Evolutionary conservation across 1,139 yeast species (phyloP).

Genomic region (Zygoascus meyerae): DNA sequence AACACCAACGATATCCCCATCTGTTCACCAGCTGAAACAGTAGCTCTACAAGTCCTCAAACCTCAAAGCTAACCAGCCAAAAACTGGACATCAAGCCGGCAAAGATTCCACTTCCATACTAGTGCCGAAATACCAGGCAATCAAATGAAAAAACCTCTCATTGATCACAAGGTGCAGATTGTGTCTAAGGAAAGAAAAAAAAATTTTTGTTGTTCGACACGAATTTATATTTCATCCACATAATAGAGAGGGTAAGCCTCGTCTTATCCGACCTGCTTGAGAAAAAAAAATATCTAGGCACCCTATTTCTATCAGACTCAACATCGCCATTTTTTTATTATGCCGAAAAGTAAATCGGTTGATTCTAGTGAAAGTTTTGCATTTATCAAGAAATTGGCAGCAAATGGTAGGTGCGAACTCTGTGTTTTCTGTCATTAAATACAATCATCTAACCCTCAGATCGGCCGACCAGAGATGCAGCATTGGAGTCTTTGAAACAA

Average conservation of each 20-base stretch:
- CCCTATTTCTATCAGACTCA: not conserved
- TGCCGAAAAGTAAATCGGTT: slow-evolving; percentile 5
- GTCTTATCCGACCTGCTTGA: not conserved
- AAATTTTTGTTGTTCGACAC: not conserved
- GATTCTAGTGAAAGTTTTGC: slow-evolving; percentile 25
- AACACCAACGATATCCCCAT: slow-evolving; percentile 3
- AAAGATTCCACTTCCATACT: slow-evolving; percentile 28
- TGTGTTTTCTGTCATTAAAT: not conserved
- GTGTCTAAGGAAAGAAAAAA: slow-evolving; percentile 13
- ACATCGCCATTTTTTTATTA: not conserved
- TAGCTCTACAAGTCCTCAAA: slow-evolving; percentile 2
- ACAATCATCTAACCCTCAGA: slow-evolving; percentile 30
- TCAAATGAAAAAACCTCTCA: slow-evolving; percentile 20
- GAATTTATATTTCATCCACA: not conserved
- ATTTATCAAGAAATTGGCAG: slow-evolving; percentile 77
- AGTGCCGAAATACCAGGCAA: slow-evolving; percentile 25
- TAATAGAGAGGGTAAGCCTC: not conserved
- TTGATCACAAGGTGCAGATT: slow-evolving; percentile 22
- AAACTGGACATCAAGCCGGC: slow-evolving; percentile 8
- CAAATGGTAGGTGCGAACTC: slow-evolving; percentile 49
- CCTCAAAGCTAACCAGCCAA: not conserved
- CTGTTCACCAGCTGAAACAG: not conserved
- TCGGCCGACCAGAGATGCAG: slow-evolving; percentile 66
- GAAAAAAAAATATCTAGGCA: slow-evolving; percentile 3
- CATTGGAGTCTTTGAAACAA: slow-evolving; percentile 59